phyloP scores from a whole-genome alignment of 2,329 filamentous ascomycete genomes.

The Grosmannia serpens region DNA sequence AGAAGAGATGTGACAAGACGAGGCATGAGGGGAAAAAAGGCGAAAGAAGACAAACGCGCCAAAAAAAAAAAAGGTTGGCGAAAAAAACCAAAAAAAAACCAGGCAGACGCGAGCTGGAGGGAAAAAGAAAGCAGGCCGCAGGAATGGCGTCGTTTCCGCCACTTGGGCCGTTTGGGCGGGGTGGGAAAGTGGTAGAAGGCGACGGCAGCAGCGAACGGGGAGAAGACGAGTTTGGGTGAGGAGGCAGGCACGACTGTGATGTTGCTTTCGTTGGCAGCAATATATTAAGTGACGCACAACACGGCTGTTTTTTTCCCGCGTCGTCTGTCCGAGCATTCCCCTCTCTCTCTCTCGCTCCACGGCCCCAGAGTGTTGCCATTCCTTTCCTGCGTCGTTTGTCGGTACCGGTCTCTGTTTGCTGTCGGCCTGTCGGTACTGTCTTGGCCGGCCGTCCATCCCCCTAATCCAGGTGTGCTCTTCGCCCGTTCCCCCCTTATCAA shows the following conservation, averaged over 20 bases:
- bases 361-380: not conserved
- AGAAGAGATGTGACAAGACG: not conserved
- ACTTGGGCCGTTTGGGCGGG: not conserved
- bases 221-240: too few species aligned
- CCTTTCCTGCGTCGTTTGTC: not conserved
- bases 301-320: not conserved
- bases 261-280: too few species aligned
- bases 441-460: not conserved
- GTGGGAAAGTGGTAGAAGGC: not conserved
- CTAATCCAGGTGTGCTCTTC: not conserved
- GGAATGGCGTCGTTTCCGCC: not conserved
- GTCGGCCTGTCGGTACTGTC: not conserved
- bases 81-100: not conserved
- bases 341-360: not conserved
- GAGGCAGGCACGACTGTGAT: not conserved
- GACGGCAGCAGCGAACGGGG: not conserved
- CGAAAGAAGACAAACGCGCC: not conserved
- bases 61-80: too few species aligned
- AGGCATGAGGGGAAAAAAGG: not conserved
- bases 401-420: not conserved
- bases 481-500: not conserved
- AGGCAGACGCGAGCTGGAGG: not conserved
- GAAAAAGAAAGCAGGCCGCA: not conserved
- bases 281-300: not conserved
- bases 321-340: not conserved